Percentiles rank a stretch among this genome's conserved stretches.
Evolutionary conservation across 1,284 basidiomycete genomes (phyloP).

Genomic region (Puccinia hordei): DNA sequence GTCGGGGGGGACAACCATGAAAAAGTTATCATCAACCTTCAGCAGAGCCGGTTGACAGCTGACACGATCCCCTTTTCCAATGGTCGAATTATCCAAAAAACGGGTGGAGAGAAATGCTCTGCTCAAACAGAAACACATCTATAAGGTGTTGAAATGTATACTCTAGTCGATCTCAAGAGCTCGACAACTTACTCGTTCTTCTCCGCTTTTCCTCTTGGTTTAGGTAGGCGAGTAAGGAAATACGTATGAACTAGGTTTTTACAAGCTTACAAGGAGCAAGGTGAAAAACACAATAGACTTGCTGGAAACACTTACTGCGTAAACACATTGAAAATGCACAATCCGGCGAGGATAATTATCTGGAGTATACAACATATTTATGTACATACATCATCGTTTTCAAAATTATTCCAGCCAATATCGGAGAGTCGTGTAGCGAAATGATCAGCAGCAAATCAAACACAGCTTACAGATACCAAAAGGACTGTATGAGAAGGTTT

Average conservation of each 20-base stretch:
- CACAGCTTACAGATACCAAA: background rate
- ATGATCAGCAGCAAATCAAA: background rate
- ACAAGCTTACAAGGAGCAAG: background rate
- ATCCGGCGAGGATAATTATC: background rate
- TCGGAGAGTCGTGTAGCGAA: background rate
- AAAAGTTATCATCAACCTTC: slow-evolving; percentile 10
- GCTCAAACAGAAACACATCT: background rate
- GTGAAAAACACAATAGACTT: background rate
- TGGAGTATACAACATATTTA: background rate
- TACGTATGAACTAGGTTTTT: background rate
- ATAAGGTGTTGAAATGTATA: background rate
- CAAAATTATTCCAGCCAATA: background rate
- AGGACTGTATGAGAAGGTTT: background rate
- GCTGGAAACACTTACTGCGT: background rate
- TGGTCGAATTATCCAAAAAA: slow-evolving; percentile 2
- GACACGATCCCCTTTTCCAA: background rate
- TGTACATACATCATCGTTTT: no score
- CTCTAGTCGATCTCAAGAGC: background rate
- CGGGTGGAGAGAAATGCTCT: slow-evolving; percentile 1
- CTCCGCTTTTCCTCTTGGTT: slow-evolving; percentile 1
- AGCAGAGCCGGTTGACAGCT: background rate
- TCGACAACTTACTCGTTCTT: background rate
- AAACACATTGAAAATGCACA: slow-evolving; percentile 5
- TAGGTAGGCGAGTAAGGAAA: background rate
- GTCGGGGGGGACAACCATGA: background rate